Conservation (phyloP, 768 basidiomycete genomes). For the Rhodotorula graminis region DNA sequence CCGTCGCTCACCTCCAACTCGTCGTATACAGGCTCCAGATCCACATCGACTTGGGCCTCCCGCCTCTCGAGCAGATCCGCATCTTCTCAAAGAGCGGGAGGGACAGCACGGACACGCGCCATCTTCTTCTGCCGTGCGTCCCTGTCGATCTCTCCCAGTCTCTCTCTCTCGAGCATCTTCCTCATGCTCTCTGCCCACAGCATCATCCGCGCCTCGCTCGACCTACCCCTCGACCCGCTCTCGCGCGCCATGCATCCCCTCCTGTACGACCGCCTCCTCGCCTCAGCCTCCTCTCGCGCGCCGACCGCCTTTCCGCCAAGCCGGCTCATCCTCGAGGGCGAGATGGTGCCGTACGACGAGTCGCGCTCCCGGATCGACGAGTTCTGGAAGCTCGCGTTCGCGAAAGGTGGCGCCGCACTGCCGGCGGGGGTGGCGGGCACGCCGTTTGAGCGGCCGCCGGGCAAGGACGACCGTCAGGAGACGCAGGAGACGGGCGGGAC, state of each 20-base stretch:
- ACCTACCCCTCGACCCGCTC: conserved; percentile 45
- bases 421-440: not conserved
- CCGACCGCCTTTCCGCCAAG: not conserved
- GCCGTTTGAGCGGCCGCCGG: not conserved
- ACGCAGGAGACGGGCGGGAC: conserved; percentile 20
- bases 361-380: conserved; percentile 61
- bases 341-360: conserved; percentile 80
- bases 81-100: conserved; percentile 86
- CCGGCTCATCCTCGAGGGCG: conserved; percentile 63
- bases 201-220: conserved; percentile 61
- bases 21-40: conserved; percentile 62
- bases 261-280: not conserved
- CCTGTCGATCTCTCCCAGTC: not conserved
- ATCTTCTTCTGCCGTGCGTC: conserved; percentile 24
- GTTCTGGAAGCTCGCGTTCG: conserved; percentile 46
- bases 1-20: too few species aligned
- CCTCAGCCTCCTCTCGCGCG: not conserved
- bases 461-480: not conserved
- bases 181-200: conserved; percentile 45
- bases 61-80: conserved; percentile 54
- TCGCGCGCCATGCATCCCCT: conserved; percentile 22
- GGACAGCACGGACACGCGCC: conserved; percentile 71
- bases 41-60: conserved; percentile 59
- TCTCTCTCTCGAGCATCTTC: not conserved
- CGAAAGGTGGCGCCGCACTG: not conserved